Evolutionary conservation across 306 rosid genomes (phyloP), one percentile per base, ranked within the genome.

Genomic region (Prunus kanzakura): DNA sequence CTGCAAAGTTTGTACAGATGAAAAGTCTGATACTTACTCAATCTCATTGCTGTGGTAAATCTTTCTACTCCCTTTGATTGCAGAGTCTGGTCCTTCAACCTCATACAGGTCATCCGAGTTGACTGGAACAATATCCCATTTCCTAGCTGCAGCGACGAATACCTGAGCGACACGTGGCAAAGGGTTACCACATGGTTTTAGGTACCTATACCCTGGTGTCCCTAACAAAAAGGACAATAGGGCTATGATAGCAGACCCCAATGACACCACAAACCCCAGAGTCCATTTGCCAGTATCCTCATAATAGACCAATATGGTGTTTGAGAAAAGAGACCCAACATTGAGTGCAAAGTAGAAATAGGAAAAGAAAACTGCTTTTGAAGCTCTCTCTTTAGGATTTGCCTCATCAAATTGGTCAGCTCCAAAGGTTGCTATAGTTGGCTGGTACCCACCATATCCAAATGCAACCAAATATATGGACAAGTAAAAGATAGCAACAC

Each of bases 391-490:
- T 67, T 82, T 69, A 1, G 87, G 77, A 72, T 87, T 79, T 7
- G 72, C 82, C 43, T 85, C 91, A 22, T 88, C 91, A 63, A 87
- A 90, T 20, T 88, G 96, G 74, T 88, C 93, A 4, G 91, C 83
- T 11, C 93, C 96, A 49, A 88, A 85, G 30, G 91, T 89, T 43
- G 89, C 89, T 18, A 87, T 64, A 3, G 82, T 85, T 19, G 93
- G 93, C 23, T 89, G 91, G 65, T 87, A 84, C 30, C 91, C 91
- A 23, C 91, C 93, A 63, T 87, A 81, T 51, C 93, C 93, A 4
- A 89, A 72, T 16, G 93, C 93, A 22, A 89, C 71, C 23, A 89
- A 84, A 78, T 89, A 89, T 47, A 87, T 87, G 51, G 93, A 89
- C 50, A 89, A n/a, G 65, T 87, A 87, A 77, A 89, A 89, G 60